These are phyloP conservation scores for Daucus carota DNA, from an alignment of 129 eudicot genomes.

Conservation along the genomic window DNA sequence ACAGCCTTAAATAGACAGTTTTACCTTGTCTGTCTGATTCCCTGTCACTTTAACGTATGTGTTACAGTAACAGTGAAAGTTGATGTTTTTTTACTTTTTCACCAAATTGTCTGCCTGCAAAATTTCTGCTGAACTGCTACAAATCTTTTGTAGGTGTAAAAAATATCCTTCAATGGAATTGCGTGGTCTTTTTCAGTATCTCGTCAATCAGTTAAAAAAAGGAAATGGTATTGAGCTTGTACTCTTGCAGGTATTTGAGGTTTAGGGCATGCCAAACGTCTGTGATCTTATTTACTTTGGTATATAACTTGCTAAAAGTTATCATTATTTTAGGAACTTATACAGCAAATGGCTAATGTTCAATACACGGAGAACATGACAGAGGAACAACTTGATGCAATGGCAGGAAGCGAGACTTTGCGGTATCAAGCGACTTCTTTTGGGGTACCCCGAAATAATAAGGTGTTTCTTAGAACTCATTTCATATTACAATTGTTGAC, in stretches of 20 bases:
- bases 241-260: slow-evolving; percentile 72
- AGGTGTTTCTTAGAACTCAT: slow-evolving; percentile 38
- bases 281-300: background rate
- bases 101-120: background rate
- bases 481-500: background rate
- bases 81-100: background rate
- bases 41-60: background rate
- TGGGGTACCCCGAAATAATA: slow-evolving; percentile 86
- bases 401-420: slow-evolving; percentile 97
- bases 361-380: slow-evolving; percentile 99
- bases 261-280: background rate
- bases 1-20: background rate
- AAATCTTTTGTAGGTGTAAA: slow-evolving; percentile 62
- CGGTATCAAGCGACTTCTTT: slow-evolving; percentile 93
- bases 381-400: slow-evolving; percentile 95
- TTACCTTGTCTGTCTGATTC: background rate
- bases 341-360: slow-evolving; percentile 99
- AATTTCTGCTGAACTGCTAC: background rate
- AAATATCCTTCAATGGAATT: slow-evolving; percentile 99
- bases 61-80: background rate
- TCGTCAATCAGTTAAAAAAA: slow-evolving; percentile 87
- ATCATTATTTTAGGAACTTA: slow-evolving; percentile 61
- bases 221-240: slow-evolving; percentile 98
- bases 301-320: background rate
- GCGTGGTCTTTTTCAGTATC: slow-evolving; percentile 93